A percentile compares a stretch with the other conserved stretches of the same genome.
phyloP scores from a whole-genome alignment of 768 basidiomycete genomes.

The Lactarius tabidus region DNA sequence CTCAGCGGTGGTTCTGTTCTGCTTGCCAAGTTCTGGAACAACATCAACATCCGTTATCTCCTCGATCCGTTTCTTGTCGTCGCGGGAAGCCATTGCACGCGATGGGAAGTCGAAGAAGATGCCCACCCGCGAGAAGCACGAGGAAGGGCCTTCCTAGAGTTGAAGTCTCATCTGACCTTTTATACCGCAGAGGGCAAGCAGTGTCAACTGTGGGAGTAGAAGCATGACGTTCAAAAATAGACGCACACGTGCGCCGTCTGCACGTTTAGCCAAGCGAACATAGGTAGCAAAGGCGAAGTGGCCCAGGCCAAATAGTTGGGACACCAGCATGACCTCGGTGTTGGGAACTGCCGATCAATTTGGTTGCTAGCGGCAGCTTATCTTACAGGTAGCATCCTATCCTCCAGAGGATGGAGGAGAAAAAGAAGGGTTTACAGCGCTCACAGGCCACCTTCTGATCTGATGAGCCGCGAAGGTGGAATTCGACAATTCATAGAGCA shows the following conservation, averaged over 20 bases:
- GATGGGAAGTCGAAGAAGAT: neutral
- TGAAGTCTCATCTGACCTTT: conserved; percentile 4
- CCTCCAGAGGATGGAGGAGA: too few relatives aligned
- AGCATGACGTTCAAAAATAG: neutral
- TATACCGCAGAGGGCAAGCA: conserved; percentile 1
- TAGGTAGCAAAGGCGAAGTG: neutral
- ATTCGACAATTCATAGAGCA: too few relatives aligned
- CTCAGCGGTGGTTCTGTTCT: conserved; percentile 31
- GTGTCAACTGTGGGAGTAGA: conserved; percentile 6
- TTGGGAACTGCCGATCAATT: too few relatives aligned
- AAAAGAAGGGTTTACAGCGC: too few relatives aligned
- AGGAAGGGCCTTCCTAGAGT: neutral
- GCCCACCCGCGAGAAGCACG: conserved; percentile 1
- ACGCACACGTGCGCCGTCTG: conserved; percentile 11
- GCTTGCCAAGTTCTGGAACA: conserved; percentile 15
- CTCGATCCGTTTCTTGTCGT: conserved; percentile 3
- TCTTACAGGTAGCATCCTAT: too few relatives aligned
- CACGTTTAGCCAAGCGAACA: neutral
- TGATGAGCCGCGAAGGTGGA: too few relatives aligned
- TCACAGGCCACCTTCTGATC: too few relatives aligned
- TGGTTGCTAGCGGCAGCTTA: too few relatives aligned
- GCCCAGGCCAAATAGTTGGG: neutral
- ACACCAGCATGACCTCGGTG: neutral
- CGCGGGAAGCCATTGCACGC: conserved; percentile 1
- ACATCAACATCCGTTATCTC: neutral